Base-by-base conservation (phyloP, 2,329 filamentous ascomycete species). In the Drechslerella dactyloides region DNA sequence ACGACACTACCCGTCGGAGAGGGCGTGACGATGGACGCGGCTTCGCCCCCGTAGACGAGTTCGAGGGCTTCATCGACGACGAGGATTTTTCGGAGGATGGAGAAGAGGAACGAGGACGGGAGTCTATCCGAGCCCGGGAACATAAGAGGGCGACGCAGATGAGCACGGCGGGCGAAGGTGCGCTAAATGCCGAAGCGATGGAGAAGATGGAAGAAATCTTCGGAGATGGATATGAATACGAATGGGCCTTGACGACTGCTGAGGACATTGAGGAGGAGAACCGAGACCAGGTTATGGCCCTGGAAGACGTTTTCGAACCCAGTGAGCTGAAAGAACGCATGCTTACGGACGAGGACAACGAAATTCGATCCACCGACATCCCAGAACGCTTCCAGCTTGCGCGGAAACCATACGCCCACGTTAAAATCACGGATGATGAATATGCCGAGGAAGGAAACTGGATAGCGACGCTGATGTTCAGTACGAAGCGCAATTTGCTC, bases 281-380 rank as follows among this genome's bases (percentile, higher is more conserved):
- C 53, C 87, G 89, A 65, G 84, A 90, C 75, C 90, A 93, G 77
- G 88, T 89, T 50, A 86, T 97, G 46, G 91, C 97, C 80, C 85
- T 99, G 74, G 97, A 97, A 81, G 93, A 99, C 78, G 93, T 99
- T 56, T 99, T 99, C 77, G 94, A 99, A 80, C 94, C 94, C 0
- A 96, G 93, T 1, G 92, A 99, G 79, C 85, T 99, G 42, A 88
- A 89, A 64, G 94, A 99, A 81, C 93, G 91, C 81, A 89, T 97
- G 79, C 86, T 99, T 76, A 99, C 94, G 7, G 94, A 97, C 66
- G 92, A 93, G 74, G 94, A 99, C 79, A 96, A 97, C 79, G 82
- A 87, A 66, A 97, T 99, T 75, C 90, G 94, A 54, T 87, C 89
- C 77, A 88, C 86, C 19, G 94, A 99, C 78, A 89, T 96, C 75